Evolutionary conservation across 371 early-diverging fungal genomes (phyloP), one percentile per base, ranked within the genome.

Genomic region (Mucor velutinosus): DNA sequence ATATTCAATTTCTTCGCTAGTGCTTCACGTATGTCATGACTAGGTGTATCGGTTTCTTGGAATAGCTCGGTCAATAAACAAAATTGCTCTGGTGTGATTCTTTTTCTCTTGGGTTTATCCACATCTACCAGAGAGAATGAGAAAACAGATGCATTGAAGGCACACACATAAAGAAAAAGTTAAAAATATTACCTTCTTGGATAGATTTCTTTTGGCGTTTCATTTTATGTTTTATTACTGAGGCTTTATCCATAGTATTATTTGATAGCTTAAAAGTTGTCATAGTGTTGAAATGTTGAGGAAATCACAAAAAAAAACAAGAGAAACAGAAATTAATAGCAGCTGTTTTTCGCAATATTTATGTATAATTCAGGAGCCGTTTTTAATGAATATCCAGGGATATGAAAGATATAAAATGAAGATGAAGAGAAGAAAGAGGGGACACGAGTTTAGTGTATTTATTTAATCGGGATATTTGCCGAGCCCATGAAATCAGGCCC

Each of bases 11-110:
- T 87, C 57, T 86, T 85, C 2, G 95, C 93, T 29, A 98, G 87
- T 60, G 84, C 82, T 72, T 94, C 95, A 39, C 99, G 87, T 53
- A 94, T 76, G 66, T 93, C 89, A 74, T 91, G 90, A 66, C 91
- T 92, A n/a, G 99, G 99, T 23, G 95, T 94, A 71, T 93, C 91
- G 4, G 92, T 95, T 68, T 86, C 79, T 27, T 87, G 83, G 74
- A 93, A 93, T 58, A 89, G 77, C 17, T 87, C 85, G 4, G 87
- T 80, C 12, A 93, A 82, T 63, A 86, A 77, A 64, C 79, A 81
- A 29, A 92, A 83, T 76, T 93, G 92, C 62, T 91, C 91, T 19
- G 86, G 87, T 12, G 90, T 86, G 62, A 89, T 91, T 58, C 91
- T 82, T 70, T 91, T 91, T 66, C 93, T 87, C 74, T 91, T 93